phyloP scores from a whole-genome alignment of 441 rosid genomes.

The Cnidoscolus chayamansa region DNA sequence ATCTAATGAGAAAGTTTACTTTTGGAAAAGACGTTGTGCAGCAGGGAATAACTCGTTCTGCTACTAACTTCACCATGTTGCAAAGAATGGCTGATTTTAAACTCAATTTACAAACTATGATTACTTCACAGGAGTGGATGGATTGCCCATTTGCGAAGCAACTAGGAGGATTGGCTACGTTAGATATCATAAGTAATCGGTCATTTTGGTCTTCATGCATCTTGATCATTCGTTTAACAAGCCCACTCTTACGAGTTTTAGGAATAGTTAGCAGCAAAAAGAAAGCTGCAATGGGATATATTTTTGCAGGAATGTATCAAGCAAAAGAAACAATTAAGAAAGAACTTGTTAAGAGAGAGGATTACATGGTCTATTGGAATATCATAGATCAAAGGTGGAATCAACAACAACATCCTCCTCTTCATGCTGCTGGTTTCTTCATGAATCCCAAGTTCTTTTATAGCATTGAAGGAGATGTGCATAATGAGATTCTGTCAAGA shows the following conservation, averaged over 20 bases:
- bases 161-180: slow-evolving; percentile 60
- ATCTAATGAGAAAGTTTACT: slow-evolving; percentile 69
- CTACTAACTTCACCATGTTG: slow-evolving; percentile 72
- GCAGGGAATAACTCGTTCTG: slow-evolving; percentile 50
- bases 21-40: slow-evolving; percentile 70
- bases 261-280: slow-evolving; percentile 49
- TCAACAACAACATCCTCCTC: slow-evolving; percentile 63
- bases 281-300: slow-evolving; percentile 86
- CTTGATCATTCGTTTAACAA: slow-evolving; percentile 47
- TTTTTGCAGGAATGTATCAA: slow-evolving; percentile 72
- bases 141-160: slow-evolving; percentile 65
- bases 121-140: slow-evolving; percentile 85
- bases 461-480: slow-evolving; percentile 60
- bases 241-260: slow-evolving; percentile 65
- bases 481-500: slow-evolving; percentile 57
- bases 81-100: slow-evolving; percentile 55
- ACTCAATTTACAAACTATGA: slow-evolving; percentile 71
- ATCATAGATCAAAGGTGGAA: slow-evolving; percentile 79
- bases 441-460: slow-evolving; percentile 91
- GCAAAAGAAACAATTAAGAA: slow-evolving; percentile 80
- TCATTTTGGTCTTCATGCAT: slow-evolving; percentile 72
- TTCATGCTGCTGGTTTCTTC: slow-evolving; percentile 84
- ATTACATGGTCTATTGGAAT: slow-evolving; percentile 73
- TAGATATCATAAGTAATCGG: slow-evolving; percentile 58
- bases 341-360: slow-evolving; percentile 61